A percentile compares a stretch with the other conserved stretches of the same genome.
Conservation (phyloP, 2,329 filamentous ascomycete species). For the Atkinsonella texensis region DNA sequence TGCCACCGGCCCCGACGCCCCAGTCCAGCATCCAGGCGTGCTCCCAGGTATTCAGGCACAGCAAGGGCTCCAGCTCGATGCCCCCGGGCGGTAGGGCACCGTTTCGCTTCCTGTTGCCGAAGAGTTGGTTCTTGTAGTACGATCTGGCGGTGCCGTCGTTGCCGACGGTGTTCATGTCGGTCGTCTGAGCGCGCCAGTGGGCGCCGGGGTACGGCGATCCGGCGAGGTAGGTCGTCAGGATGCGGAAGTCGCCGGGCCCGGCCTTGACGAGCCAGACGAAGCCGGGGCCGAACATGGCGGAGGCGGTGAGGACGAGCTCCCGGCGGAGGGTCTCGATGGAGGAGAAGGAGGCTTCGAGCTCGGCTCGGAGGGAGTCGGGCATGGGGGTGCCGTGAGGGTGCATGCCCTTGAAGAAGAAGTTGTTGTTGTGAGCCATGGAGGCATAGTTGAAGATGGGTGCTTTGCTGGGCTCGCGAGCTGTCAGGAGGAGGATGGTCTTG, state of each 20-base stretch:
- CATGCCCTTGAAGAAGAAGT: slow-evolving; percentile 62
- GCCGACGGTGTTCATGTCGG: slow-evolving; percentile 58
- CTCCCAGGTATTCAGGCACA: slow-evolving; percentile 95
- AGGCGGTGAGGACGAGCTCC: slow-evolving; percentile 70
- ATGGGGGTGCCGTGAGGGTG: slow-evolving; percentile 36
- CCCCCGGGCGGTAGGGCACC: slow-evolving; percentile 48
- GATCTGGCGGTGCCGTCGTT: slow-evolving; percentile 22
- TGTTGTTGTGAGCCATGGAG: slow-evolving; percentile 89
- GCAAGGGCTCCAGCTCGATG: slow-evolving; percentile 57
- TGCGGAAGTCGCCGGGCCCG: slow-evolving; percentile 39
- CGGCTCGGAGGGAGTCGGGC: slow-evolving; percentile 39
- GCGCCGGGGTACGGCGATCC: slow-evolving; percentile 79
- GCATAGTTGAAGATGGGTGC: slow-evolving; percentile 90
- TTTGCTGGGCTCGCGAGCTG: slow-evolving; percentile 64
- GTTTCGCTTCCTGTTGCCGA: slow-evolving; percentile 16
- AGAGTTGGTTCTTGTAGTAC: slow-evolving; percentile 28
- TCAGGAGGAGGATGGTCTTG: slow-evolving; percentile 59
- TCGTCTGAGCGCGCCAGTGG: slow-evolving; percentile 59
- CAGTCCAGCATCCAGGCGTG: slow-evolving; percentile 85
- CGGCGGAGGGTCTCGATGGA: slow-evolving; percentile 69
- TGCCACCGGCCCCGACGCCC: slow-evolving; percentile 41
- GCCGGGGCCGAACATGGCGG: slow-evolving; percentile 90
- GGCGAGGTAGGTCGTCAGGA: slow-evolving; percentile 83
- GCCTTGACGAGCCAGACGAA: slow-evolving; percentile 86
- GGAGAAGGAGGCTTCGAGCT: slow-evolving; percentile 62